Percentiles rank a stretch among this genome's conserved stretches.
Conservation (phyloP, 1,284 basidiomycete genomes). For the Pseudozyma sp. region DNA sequence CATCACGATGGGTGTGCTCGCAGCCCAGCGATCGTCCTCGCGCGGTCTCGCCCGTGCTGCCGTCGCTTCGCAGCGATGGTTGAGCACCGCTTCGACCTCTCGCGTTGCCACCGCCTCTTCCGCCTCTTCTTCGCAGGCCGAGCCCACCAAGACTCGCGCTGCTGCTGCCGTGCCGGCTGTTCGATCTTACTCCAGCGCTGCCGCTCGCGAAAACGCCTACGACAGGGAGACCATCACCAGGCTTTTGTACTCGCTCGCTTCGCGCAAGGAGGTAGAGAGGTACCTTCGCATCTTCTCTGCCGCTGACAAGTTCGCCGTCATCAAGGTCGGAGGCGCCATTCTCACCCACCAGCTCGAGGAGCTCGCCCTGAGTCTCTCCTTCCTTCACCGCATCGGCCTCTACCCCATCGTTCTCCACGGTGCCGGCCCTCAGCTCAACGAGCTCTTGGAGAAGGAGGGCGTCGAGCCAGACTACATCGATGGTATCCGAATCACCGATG, state of each 20-base stretch:
- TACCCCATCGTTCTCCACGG: slow-evolving; percentile 68
- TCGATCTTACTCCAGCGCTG: slow-evolving; percentile 48
- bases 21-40: slow-evolving; percentile 42
- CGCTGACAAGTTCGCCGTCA: slow-evolving; percentile 68
- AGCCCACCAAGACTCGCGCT: slow-evolving; percentile 32
- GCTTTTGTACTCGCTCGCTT: slow-evolving; percentile 68
- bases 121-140: slow-evolving; percentile 18
- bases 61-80: slow-evolving; percentile 36
- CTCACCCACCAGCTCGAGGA: slow-evolving; percentile 68
- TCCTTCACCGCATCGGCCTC: slow-evolving; percentile 68
- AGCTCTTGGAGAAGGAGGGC: slow-evolving; percentile 67
- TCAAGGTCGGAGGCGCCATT: slow-evolving; percentile 69
- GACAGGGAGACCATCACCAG: slow-evolving; percentile 67
- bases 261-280: slow-evolving; percentile 68
- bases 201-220: slow-evolving; percentile 54
- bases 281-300: slow-evolving; percentile 68
- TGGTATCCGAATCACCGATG: slow-evolving; percentile 69
- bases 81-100: slow-evolving; percentile 29
- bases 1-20: slow-evolving; percentile 38
- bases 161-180: slow-evolving; percentile 18
- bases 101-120: slow-evolving; percentile 35
- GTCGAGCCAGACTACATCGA: slow-evolving; percentile 68
- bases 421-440: slow-evolving; percentile 68
- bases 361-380: slow-evolving; percentile 66
- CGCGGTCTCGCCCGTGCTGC: slow-evolving; percentile 40